These are phyloP conservation scores for Coprinopsis strossmayeri DNA, from an alignment of 768 basidiomycete genomes.

Conservation along the genomic window DNA sequence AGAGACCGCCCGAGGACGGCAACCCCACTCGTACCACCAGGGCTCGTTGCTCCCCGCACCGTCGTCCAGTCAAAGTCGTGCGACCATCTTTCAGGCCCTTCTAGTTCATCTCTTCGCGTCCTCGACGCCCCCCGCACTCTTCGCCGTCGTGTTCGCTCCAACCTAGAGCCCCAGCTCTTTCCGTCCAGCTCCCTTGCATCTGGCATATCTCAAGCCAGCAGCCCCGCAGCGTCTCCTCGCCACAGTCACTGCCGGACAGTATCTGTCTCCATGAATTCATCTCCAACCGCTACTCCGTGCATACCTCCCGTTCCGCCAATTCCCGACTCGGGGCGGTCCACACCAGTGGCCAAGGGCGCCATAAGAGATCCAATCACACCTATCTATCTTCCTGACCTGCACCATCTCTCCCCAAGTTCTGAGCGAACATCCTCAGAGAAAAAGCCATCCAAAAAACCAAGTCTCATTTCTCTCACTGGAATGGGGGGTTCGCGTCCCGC, in stretches of 20 bases:
- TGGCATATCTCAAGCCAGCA: not conserved
- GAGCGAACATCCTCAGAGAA: not conserved
- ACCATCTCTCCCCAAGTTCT: conserved; percentile 8
- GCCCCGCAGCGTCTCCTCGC: conserved; percentile 2
- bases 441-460: conserved; percentile 3
- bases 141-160: conserved; percentile 9
- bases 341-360: not conserved
- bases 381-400: conserved; percentile 8
- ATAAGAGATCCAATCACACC: conserved; percentile 1
- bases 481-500: not conserved
- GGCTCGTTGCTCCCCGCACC: conserved; percentile 9
- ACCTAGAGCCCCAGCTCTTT: conserved; percentile 2
- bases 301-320: conserved; percentile 8
- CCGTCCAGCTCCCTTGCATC: not conserved
- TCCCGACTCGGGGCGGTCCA: conserved; percentile 3
- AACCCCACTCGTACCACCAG: conserved; percentile 9
- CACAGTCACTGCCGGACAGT: conserved; percentile 1
- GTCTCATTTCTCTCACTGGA: conserved; percentile 4
- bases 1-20: not conserved
- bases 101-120: not conserved
- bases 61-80: conserved; percentile 9
- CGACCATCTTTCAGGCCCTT: conserved; percentile 5
- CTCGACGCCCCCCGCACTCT: not conserved
- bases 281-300: not conserved
- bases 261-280: not conserved